Evolutionary conservation across 495 filamentous ascomycete species (phyloP).

Genomic region (Neurospora sp.): DNA sequence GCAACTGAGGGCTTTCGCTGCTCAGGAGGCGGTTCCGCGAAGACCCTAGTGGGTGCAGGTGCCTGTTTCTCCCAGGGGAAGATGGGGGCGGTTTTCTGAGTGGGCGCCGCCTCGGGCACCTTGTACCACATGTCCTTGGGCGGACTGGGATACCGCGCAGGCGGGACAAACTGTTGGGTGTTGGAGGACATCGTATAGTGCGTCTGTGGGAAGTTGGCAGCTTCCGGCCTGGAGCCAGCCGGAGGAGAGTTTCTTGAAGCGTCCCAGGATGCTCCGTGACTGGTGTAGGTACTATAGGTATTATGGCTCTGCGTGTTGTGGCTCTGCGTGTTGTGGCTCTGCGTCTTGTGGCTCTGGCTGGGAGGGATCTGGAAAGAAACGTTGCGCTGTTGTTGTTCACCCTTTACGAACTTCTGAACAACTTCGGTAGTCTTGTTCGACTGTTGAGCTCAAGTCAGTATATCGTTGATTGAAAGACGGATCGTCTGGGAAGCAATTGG

Average conservation of each 20-base stretch:
- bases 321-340: slow-evolving; percentile 14
- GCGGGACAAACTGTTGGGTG: slow-evolving; percentile 60
- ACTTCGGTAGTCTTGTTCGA: slow-evolving; percentile 20
- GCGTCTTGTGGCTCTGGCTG: slow-evolving; percentile 17
- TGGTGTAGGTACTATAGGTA: neutral
- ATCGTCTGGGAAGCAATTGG: neutral
- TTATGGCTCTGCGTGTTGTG: slow-evolving; percentile 11
- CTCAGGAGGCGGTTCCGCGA: slow-evolving; percentile 39
- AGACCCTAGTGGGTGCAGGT: slow-evolving; percentile 61
- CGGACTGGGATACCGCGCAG: slow-evolving; percentile 65
- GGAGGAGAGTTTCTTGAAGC: slow-evolving; percentile 61
- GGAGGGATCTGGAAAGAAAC: slow-evolving; percentile 1
- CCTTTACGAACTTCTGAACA: slow-evolving; percentile 42
- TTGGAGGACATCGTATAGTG: slow-evolving; percentile 71
- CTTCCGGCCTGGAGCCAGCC: slow-evolving; percentile 63
- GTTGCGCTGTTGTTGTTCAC: slow-evolving; percentile 35
- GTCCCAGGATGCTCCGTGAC: neutral
- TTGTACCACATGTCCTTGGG: slow-evolving; percentile 80
- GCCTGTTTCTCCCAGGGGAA: slow-evolving; percentile 78
- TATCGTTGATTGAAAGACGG: slow-evolving; percentile 2
- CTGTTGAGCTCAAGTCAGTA: slow-evolving; percentile 3
- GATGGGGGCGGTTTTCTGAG: slow-evolving; percentile 50
- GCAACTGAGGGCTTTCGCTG: slow-evolving; percentile 14
- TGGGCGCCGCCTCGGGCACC: slow-evolving; percentile 47
- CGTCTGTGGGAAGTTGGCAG: slow-evolving; percentile 58